phyloP scores from a whole-genome alignment of 257 asterid genomes.

The Nicotiana benthamiana region DNA sequence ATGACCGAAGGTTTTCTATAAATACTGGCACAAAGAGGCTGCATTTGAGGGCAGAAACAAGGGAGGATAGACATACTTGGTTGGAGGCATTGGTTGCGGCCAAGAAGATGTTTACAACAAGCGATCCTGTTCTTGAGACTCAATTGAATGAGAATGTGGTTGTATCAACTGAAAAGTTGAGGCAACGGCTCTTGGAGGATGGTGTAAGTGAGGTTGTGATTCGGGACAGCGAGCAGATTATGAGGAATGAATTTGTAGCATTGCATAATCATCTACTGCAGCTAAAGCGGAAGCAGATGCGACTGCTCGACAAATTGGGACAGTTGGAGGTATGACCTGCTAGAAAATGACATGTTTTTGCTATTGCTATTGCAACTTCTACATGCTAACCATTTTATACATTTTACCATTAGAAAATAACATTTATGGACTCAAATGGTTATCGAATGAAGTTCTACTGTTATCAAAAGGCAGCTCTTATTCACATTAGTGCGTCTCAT shows the following conservation, averaged over 20 bases:
- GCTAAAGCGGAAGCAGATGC: slow-evolving; percentile 18
- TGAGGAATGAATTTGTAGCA: slow-evolving; percentile 16
- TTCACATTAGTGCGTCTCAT: not conserved
- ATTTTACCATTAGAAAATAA: not conserved
- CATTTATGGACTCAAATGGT: not conserved
- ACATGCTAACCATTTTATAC: not conserved
- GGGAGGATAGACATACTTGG: slow-evolving; percentile 17
- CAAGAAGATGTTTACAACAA: slow-evolving; percentile 13
- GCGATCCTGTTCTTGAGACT: slow-evolving; percentile 10
- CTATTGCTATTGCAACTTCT: not conserved
- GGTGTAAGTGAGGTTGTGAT: slow-evolving; percentile 23
- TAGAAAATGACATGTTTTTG: not conserved
- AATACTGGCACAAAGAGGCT: slow-evolving; percentile 18
- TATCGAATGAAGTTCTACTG: not conserved
- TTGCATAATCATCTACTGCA: slow-evolving; percentile 12
- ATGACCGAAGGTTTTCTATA: slow-evolving; percentile 23
- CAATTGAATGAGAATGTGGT: slow-evolving; percentile 8
- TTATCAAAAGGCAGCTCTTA: not conserved
- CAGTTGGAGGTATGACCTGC: slow-evolving; percentile 23
- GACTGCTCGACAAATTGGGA: slow-evolving; percentile 16
- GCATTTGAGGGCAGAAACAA: slow-evolving; percentile 23
- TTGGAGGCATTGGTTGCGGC: slow-evolving; percentile 19
- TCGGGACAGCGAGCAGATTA: slow-evolving; percentile 21
- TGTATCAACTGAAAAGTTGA: slow-evolving; percentile 20
- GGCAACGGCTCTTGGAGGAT: slow-evolving; percentile 20